phyloP scores from a whole-genome alignment of 2,329 filamentous ascomycete genomes.

The Fulvia fulva region DNA sequence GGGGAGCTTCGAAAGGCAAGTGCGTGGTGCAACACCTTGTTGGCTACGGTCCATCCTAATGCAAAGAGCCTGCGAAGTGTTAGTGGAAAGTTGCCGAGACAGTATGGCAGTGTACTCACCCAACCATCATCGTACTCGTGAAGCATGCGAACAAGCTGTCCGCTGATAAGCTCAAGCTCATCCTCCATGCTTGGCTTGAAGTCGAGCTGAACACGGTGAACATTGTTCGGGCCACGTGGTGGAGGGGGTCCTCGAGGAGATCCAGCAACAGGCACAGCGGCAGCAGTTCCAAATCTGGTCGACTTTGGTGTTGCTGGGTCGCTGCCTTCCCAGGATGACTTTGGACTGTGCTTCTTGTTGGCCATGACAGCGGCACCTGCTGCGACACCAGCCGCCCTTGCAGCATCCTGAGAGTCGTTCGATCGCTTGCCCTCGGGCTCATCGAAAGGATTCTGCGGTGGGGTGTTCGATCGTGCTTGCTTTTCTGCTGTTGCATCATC shows the following conservation, averaged over 20 bases:
- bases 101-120: constrained; percentile 56
- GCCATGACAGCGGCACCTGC: constrained; percentile 9
- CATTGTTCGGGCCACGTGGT: constrained; percentile 54
- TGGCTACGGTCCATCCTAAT: constrained; percentile 83
- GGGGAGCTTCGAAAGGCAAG: constrained; percentile 85
- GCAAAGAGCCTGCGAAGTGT: constrained; percentile 69
- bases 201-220: constrained; percentile 90
- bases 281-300: constrained; percentile 28
- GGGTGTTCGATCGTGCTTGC: constrained; percentile 22
- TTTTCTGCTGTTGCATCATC: constrained; percentile 32
- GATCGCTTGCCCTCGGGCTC: constrained; percentile 22
- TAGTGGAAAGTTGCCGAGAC: constrained; percentile 14
- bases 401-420: constrained; percentile 8
- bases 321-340: constrained; percentile 21
- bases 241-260: constrained; percentile 30
- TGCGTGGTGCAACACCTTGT: constrained; percentile 90
- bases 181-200: constrained; percentile 91
- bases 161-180: constrained; percentile 75
- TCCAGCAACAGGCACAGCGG: constrained; percentile 39
- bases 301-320: constrained; percentile 24
- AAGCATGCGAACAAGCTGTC: constrained; percentile 80
- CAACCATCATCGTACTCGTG: constrained; percentile 98
- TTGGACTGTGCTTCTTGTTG: constrained; percentile 15
- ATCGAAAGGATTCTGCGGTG: constrained; percentile 30
- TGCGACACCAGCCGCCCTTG: constrained; percentile 5